A percentile compares a stretch with the other conserved stretches of the same genome.
These are phyloP conservation scores for Stephania japonica DNA, from an alignment of 164 flowering plant genomes.

Conservation along the genomic window DNA sequence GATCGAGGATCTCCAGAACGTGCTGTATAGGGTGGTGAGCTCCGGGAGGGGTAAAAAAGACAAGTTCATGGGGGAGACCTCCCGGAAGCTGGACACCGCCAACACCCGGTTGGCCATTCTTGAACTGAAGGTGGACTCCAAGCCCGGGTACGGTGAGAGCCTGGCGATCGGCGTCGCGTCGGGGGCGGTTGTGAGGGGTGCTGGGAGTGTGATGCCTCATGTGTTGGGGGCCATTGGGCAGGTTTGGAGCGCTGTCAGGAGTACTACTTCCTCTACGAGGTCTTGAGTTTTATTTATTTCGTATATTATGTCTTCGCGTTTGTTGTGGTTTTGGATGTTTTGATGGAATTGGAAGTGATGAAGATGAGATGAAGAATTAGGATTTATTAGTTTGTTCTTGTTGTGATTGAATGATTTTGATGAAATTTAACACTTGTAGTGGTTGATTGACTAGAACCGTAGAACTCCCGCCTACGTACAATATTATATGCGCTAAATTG, in stretches of 20 bases:
- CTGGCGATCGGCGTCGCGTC: constrained; percentile 58
- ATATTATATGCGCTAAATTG: too few relatives aligned
- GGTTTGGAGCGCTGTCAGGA: constrained; percentile 41
- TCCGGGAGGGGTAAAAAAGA: constrained; percentile 34
- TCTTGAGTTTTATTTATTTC: background rate
- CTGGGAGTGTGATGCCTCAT: constrained; percentile 37
- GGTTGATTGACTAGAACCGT: too few relatives aligned
- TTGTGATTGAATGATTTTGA: background rate
- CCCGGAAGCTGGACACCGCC: constrained; percentile 47
- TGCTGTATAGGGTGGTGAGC: constrained; percentile 31
- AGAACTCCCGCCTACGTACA: too few relatives aligned
- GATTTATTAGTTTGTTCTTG: too few relatives aligned
- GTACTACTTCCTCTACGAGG: constrained; percentile 13
- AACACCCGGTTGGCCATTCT: constrained; percentile 47
- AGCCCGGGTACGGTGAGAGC: constrained; percentile 53
- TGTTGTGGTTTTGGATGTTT: background rate
- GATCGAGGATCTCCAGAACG: constrained; percentile 64
- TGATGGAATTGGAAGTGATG: background rate
- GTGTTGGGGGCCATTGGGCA: constrained; percentile 32
- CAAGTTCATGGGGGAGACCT: constrained; percentile 30
- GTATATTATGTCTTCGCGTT: background rate
- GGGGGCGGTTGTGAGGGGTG: constrained; percentile 37
- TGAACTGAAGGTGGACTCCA: constrained; percentile 65
- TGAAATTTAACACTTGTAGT: background rate
- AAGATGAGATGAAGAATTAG: background rate